Evolutionary conservation across 352 stramenopile genomes (phyloP), one percentile per base, ranked within the genome.

Genomic region (Thalassiosira hispida): DNA sequence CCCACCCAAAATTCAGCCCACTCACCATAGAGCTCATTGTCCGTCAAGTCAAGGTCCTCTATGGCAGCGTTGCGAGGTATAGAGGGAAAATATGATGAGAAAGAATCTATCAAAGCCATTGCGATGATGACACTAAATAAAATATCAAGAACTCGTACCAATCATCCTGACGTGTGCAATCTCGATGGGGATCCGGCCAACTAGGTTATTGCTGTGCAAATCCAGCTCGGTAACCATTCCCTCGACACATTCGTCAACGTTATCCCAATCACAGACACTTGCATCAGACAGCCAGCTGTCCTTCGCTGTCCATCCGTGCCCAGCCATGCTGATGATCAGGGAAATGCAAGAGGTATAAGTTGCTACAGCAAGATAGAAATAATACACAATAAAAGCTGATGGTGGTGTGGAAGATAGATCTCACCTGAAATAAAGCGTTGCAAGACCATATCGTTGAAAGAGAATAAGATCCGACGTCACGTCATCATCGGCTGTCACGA

Each of bases 1-100:
- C 57, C 20, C n/a, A 38, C 14, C 61, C 44, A 53, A 60, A 16
- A 44, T 62, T n/a, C 0, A 23, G 27, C 23, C 25, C 1, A 68
- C 66, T 67, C 35, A 60, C 77, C 77, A 68, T 84, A 77, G 0
- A 84, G 27, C 22, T 70, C 57, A 51, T 79, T 84, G 55, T 74
- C 64, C 52, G 69, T 57, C 23, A 84, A 64, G 60, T 84, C 71
- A 59, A 84, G 53, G 5, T 73, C 38, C 46, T 81, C 33, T 71
- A 29, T 56, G 18, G 18, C 52, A 53, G 11, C 1, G 6, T 67
- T 60, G 25, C 20, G 25, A 46, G 20, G 1, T 49, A 55, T n/a
- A 12, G 53, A 55, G 38, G 31, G 29, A 18, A 61, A 40, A 62
- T 70, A 51, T 53, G 14, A 59, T 52, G 56, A 65, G 56, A 40